Evolutionary conservation across 73 alveolate genomes (phyloP).

Genomic region (Paramecium octaurelia): DNA sequence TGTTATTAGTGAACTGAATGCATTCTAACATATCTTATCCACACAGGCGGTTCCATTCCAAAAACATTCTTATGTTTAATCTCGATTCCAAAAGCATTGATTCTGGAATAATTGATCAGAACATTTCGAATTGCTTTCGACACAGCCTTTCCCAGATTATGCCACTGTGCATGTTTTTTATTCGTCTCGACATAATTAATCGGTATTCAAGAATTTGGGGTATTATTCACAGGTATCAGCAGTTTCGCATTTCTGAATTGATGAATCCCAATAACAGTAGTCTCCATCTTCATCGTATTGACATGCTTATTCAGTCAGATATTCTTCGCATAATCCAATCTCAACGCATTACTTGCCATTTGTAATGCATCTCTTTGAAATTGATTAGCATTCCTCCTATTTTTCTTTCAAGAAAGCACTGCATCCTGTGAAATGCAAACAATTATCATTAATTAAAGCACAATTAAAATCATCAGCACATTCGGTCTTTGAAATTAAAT

Average conservation of each 20-base stretch:
- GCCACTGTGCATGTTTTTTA: not conserved
- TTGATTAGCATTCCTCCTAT: not conserved
- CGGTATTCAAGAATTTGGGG: not conserved
- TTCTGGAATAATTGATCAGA: not conserved
- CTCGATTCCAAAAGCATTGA: not conserved
- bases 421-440: not conserved
- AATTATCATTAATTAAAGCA: not conserved
- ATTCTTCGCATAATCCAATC: not conserved
- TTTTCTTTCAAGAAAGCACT: not conserved
- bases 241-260: not conserved
- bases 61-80: not conserved
- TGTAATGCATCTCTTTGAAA: not conserved
- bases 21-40: not conserved
- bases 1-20: not conserved
- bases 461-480: not conserved
- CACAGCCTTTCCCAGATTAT: not conserved
- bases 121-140: not conserved
- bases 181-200: not conserved
- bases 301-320: not conserved
- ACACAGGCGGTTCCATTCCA: constrained; percentile 36
- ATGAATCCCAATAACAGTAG: constrained; percentile 6
- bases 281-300: not conserved
- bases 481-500: not conserved
- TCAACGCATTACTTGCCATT: not conserved
- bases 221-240: not conserved